Base-by-base conservation (phyloP, 352 stramenopile species). In the Globisporangium lucens region DNA sequence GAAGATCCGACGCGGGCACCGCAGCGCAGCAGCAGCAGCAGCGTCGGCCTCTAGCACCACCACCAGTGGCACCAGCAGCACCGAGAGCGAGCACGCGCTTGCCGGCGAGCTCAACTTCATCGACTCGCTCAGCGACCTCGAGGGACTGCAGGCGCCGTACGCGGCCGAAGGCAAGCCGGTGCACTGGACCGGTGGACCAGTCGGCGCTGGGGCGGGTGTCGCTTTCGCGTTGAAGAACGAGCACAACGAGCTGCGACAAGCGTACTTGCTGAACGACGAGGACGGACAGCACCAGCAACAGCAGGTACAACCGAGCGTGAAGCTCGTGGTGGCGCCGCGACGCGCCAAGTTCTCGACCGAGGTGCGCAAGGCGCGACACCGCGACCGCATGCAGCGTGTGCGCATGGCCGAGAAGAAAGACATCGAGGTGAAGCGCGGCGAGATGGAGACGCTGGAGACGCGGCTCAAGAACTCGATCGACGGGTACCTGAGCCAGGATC, bases 361-460 rank as follows among this genome's bases (percentile, higher is more conserved):
- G 2, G 70, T 76, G 15, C 75, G 75, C 4, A 58, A 65, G 6
- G 72, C 73, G 5, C 57, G 75, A 6, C 75, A 82, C 22, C 75
- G 75, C 62, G 75, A 79, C 30, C 75, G 75, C 12, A 82, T 82
- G 75, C 75, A 82, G 65, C 75, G 75, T 49, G 66, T 75, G 47
- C 72, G 75, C 8, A 65, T 82, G 53, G 70, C 73, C 1, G 70
- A 79, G 43, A 79, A 79, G 67, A 67, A 73, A 6, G 76, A 70
- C 55, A 71, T 77, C 38, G 70, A 79, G 51, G 59, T 76, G 27
- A 82, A 82, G 63, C 75, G 75, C 12, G 60, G 73, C 13, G 72
- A 80, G 67, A 73, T 77, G 35, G 52, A 76, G 58, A 29, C 66
- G 12, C 72, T 80, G 41, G 71, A 73, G 15, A 49, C 60, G 15